Conservation (phyloP, 2,329 filamentous ascomycete genomes). For the Raffaelea albimanens region DNA sequence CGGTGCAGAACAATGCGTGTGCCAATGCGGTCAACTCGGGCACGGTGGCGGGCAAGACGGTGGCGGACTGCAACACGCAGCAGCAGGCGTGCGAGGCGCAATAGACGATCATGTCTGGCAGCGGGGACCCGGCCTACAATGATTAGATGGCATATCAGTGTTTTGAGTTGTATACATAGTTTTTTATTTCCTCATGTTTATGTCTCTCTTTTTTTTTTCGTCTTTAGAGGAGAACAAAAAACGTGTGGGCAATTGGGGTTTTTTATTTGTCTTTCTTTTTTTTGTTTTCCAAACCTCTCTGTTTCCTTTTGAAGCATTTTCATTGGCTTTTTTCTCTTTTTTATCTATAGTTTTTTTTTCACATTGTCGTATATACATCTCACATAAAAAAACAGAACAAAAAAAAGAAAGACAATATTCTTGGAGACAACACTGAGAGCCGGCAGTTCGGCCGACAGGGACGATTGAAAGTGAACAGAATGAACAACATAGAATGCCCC, state of each 20-base stretch:
- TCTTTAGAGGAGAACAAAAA: too few species aligned
- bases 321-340: not conserved
- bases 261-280: not conserved
- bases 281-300: not conserved
- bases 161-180: not conserved
- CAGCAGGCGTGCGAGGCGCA: slow-evolving; percentile 30
- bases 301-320: not conserved
- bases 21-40: slow-evolving; percentile 46
- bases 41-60: slow-evolving; percentile 25
- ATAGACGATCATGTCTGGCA: not conserved
- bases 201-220: too few species aligned
- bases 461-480: too few species aligned
- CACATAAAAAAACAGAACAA: too few species aligned
- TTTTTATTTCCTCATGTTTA: too few species aligned
- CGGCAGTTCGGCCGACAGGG: too few species aligned
- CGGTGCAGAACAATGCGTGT: slow-evolving; percentile 54
- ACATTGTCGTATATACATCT: too few species aligned
- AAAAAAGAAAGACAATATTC: too few species aligned
- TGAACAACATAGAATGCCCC: too few species aligned
- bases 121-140: not conserved
- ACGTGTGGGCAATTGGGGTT: not conserved
- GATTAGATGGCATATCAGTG: not conserved
- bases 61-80: slow-evolving; percentile 47
- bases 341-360: too few species aligned
- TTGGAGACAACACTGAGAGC: too few species aligned